Percentiles rank a stretch among this genome's conserved stretches.
Conservation (phyloP, 2,329 filamentous ascomycete genomes). For the Dactylonectria estremocensis region DNA sequence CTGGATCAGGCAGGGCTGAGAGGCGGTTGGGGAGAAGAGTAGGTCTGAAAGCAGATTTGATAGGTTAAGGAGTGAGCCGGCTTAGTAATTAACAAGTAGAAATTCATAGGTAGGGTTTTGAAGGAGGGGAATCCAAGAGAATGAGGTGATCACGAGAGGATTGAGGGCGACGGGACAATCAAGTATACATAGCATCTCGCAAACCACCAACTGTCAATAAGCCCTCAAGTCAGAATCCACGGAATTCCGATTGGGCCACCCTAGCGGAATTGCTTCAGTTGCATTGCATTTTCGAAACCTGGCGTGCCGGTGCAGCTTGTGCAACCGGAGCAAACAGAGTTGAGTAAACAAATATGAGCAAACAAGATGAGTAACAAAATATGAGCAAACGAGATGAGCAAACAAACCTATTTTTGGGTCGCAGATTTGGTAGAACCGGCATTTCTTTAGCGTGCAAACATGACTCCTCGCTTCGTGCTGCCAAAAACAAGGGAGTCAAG, state of each 20-base stretch:
- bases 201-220: conserved; percentile 7
- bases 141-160: neutral
- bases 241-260: conserved; percentile 2
- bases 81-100: conserved; percentile 15
- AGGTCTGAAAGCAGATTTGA: conserved; percentile 13
- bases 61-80: conserved; percentile 14
- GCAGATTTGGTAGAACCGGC: too few species aligned
- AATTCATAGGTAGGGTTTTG: conserved; percentile 9
- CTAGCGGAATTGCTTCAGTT: neutral
- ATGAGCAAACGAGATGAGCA: too few species aligned
- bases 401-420: too few species aligned
- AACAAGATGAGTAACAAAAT: too few species aligned
- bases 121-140: neutral
- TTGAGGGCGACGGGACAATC: conserved; percentile 30
- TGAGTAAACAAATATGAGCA: too few species aligned
- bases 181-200: conserved; percentile 31
- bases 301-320: neutral
- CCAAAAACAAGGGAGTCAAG: too few species aligned
- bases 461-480: too few species aligned
- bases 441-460: too few species aligned
- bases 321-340: neutral
- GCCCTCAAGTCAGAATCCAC: neutral
- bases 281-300: conserved; percentile 11
- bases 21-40: conserved; percentile 18
- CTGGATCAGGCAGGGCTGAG: conserved; percentile 19